A percentile compares a stretch with the other conserved stretches of the same genome.
Evolutionary conservation across 768 basidiomycete species (phyloP).

Genomic region (Sarcodon sp.): DNA sequence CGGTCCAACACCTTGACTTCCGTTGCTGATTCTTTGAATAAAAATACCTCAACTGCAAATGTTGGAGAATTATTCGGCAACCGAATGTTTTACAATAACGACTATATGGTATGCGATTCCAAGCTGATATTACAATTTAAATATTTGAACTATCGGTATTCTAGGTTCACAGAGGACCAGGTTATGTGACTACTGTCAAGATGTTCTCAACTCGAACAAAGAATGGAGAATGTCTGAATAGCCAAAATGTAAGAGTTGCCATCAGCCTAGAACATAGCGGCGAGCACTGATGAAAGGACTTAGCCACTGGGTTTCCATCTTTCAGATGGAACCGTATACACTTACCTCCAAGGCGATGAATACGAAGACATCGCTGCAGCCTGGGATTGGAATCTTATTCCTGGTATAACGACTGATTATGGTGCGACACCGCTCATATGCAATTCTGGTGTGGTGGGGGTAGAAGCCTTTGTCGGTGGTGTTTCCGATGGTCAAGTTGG

Average conservation of each 20-base stretch:
- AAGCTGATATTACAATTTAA: neutral
- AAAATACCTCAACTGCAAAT: conserved; percentile 31
- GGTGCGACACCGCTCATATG: conserved; percentile 40
- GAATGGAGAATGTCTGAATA: conserved; percentile 57
- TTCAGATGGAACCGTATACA: conserved; percentile 51
- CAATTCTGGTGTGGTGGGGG: conserved; percentile 27
- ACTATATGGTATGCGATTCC: conserved; percentile 46
- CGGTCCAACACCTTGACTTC: conserved; percentile 24
- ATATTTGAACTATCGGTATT: neutral
- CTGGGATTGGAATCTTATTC: conserved; percentile 73
- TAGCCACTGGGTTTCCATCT: conserved; percentile 60
- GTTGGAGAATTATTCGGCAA: conserved; percentile 42
- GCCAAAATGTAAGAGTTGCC: conserved; percentile 34
- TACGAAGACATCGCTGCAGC: conserved; percentile 62
- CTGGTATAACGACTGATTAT: conserved; percentile 60
- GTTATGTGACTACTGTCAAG: conserved; percentile 46
- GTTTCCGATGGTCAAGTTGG: conserved; percentile 45
- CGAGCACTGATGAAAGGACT: neutral
- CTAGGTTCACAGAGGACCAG: conserved; percentile 48
- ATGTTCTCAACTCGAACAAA: conserved; percentile 47
- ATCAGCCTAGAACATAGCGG: neutral
- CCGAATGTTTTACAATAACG: conserved; percentile 51
- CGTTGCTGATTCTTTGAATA: conserved; percentile 25
- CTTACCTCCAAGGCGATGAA: conserved; percentile 51
- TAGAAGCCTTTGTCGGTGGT: conserved; percentile 53